Evolutionary conservation across 2,329 filamentous ascomycete genomes (phyloP).

Genomic region (Pseudogymnoascus sp.): DNA sequence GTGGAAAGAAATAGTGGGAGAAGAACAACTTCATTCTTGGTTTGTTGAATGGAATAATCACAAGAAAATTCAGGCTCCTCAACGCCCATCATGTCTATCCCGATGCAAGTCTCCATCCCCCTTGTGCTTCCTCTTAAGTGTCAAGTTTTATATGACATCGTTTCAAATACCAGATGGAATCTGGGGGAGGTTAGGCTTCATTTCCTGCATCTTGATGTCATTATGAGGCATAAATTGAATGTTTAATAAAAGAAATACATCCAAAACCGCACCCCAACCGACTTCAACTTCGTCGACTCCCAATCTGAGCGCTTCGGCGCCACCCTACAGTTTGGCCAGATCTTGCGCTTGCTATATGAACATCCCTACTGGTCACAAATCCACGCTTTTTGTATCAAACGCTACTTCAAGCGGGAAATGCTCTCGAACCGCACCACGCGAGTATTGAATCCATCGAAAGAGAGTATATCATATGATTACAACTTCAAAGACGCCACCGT

Average conservation of each 20-base stretch:
- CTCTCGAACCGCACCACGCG: background rate
- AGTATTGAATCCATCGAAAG: background rate
- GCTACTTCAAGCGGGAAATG: background rate
- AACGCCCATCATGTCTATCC: background rate
- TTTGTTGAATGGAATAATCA: background rate
- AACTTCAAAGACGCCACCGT: background rate
- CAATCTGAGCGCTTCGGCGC: background rate
- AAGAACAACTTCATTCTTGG: background rate
- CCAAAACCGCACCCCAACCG: background rate
- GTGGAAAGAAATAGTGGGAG: background rate
- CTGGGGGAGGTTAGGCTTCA: background rate
- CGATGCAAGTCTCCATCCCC: background rate
- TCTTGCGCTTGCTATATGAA: background rate
- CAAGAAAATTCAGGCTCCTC: background rate
- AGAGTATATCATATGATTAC: background rate
- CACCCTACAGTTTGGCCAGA: background rate
- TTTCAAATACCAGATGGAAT: background rate
- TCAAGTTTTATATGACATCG: background rate
- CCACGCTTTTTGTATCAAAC: background rate
- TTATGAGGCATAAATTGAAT: background rate
- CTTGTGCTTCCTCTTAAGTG: background rate
- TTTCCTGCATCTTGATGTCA: background rate
- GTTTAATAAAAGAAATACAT: background rate
- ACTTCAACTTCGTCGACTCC: background rate
- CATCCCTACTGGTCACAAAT: background rate